Conservation (phyloP, 345 rosid species). For the Camelina sativa region DNA sequence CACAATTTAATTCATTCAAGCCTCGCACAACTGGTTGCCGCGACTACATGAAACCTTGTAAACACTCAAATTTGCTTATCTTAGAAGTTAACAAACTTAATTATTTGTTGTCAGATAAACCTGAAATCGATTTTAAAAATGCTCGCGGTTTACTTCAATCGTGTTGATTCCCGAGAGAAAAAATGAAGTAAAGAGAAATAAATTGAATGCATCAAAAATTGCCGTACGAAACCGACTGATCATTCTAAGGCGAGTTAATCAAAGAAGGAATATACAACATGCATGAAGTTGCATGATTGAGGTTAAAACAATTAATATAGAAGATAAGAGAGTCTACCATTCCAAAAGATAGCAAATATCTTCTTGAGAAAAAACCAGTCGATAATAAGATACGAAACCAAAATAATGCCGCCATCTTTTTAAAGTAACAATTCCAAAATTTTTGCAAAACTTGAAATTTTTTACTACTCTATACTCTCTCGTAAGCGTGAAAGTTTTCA, state of each 20-base stretch:
- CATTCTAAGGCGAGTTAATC: conserved; percentile 1
- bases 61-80: not conserved
- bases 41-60: not conserved
- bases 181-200: not conserved
- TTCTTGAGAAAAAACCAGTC: no score
- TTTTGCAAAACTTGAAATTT: no score
- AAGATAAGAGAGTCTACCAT: no score
- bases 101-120: no score
- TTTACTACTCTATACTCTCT: no score
- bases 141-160: not conserved
- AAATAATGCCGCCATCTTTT: no score
- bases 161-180: conserved; percentile 5
- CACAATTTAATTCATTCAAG: not conserved
- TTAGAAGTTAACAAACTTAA: conserved; percentile 2
- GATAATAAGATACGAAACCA: no score
- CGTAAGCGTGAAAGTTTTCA: no score
- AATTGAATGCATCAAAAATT: not conserved
- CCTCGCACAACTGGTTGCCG: not conserved
- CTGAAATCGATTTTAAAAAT: no score
- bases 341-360: no score
- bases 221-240: not conserved
- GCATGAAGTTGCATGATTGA: not conserved
- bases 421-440: no score
- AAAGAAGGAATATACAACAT: not conserved
- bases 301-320: no score